These are phyloP conservation scores for Candida morakotiae DNA, from an alignment of 805 yeast species.

Conservation along the genomic window DNA sequence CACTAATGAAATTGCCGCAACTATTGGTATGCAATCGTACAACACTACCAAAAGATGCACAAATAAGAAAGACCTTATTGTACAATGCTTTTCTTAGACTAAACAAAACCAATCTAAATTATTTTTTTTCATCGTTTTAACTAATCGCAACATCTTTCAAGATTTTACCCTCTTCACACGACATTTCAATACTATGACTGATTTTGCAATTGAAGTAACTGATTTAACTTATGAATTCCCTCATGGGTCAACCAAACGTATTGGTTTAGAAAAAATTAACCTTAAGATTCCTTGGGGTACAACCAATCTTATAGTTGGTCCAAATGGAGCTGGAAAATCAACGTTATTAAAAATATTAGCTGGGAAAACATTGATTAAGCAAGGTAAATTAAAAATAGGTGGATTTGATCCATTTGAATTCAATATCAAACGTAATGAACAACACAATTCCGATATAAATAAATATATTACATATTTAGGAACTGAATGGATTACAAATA, in stretches of 20 bases:
- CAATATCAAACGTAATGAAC: conserved; percentile 47
- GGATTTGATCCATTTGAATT: conserved; percentile 81
- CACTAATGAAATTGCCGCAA: too few species aligned
- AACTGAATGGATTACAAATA: conserved; percentile 96
- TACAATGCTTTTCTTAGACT: too few species aligned
- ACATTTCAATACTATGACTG: neutral
- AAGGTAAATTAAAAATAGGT: conserved; percentile 67
- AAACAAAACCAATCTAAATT: too few species aligned
- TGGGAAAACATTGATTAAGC: conserved; percentile 81
- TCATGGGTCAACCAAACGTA: conserved; percentile 35
- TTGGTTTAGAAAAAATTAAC: conserved; percentile 65
- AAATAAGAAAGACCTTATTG: too few species aligned
- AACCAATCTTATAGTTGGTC: conserved; percentile 79
- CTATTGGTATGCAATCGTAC: too few species aligned
- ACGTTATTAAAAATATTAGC: conserved; percentile 81
- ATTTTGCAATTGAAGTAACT: conserved; percentile 55
- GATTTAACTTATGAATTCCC: conserved; percentile 70
- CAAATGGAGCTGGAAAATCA: conserved; percentile 97
- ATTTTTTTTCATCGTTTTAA: too few species aligned
- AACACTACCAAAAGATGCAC: too few species aligned
- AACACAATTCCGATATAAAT: conserved; percentile 41
- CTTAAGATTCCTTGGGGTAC: conserved; percentile 65
- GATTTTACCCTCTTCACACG: neutral
- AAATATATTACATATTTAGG: conserved; percentile 75
- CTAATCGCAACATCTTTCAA: too few species aligned